These are phyloP conservation scores for Hypomyces perniciosus DNA, from an alignment of 2,329 filamentous ascomycete species.

Conservation along the genomic window DNA sequence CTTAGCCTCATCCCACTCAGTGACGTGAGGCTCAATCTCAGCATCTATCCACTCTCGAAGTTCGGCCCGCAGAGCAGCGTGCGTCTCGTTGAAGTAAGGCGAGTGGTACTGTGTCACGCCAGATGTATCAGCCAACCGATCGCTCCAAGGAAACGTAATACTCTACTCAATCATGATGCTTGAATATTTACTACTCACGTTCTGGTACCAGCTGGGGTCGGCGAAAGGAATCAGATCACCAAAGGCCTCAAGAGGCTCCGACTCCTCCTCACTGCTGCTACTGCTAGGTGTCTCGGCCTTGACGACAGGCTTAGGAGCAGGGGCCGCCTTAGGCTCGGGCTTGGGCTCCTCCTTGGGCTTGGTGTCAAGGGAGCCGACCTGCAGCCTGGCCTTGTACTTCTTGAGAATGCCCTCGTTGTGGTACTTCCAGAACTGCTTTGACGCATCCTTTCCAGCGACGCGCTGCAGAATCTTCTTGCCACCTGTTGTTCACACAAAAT, in stretches of 20 bases:
- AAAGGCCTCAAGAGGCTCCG: constrained; percentile 74
- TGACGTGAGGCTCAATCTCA: constrained; percentile 84
- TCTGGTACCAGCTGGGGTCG: constrained; percentile 93
- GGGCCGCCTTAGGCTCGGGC: constrained; percentile 33
- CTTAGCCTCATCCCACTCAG: constrained; percentile 96
- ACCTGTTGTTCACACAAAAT: constrained; percentile 30
- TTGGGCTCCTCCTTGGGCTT: constrained; percentile 65
- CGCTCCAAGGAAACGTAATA: too few species aligned
- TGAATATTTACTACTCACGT: constrained; percentile 48
- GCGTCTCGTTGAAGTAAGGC: constrained; percentile 91
- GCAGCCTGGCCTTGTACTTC: constrained; percentile 72
- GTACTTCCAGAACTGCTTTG: constrained; percentile 65
- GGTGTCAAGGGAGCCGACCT: constrained; percentile 80
- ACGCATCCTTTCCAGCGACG: constrained; percentile 60
- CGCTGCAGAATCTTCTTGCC: constrained; percentile 61
- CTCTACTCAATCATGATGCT: too few species aligned
- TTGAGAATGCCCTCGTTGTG: constrained; percentile 85
- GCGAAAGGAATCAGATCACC: constrained; percentile 85
- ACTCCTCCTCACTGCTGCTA: constrained; percentile 45
- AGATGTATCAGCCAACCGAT: not conserved
- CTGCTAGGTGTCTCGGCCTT: constrained; percentile 28
- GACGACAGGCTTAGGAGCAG: constrained; percentile 25
- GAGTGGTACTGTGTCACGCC: constrained; percentile 72
- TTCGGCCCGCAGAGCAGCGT: constrained; percentile 85
- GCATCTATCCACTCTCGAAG: constrained; percentile 86